These are phyloP conservation scores for Rheum nobile DNA, from an alignment of 148 eudicot species.

Conservation along the genomic window DNA sequence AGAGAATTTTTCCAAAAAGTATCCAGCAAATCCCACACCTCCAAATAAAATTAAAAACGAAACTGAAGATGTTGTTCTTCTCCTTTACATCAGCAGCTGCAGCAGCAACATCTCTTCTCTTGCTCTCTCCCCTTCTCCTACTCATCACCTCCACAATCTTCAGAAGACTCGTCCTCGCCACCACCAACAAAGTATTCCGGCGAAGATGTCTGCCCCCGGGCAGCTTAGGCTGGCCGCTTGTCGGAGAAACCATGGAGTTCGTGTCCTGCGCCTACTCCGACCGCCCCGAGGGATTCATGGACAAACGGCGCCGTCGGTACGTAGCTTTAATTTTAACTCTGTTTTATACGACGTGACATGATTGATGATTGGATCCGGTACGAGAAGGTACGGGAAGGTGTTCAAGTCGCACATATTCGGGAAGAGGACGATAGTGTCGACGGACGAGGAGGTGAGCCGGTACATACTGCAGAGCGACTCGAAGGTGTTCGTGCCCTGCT, in stretches of 20 bases:
- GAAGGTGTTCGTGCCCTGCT: conserved; percentile 61
- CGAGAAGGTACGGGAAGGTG: conserved; percentile 64
- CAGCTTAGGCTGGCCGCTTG: conserved; percentile 67
- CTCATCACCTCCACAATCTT: neutral
- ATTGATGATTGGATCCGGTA: neutral
- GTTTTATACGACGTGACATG: too few species aligned
- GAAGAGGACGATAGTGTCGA: conserved; percentile 61
- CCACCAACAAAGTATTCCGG: neutral
- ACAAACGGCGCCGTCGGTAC: conserved; percentile 68
- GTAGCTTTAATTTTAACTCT: too few species aligned
- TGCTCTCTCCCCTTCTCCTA: neutral
- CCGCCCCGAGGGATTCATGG: conserved; percentile 72
- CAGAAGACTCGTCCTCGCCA: too few species aligned
- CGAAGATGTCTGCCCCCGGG: conserved; percentile 33
- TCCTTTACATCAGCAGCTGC: neutral
- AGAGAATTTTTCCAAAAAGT: neutral
- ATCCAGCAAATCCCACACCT: neutral
- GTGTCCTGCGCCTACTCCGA: conserved; percentile 76
- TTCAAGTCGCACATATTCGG: conserved; percentile 91
- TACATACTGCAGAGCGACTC: conserved; percentile 72
- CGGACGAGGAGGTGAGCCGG: conserved; percentile 85
- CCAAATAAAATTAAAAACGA: neutral
- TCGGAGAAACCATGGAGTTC: conserved; percentile 91
- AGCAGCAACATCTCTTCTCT: neutral
- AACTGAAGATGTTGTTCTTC: neutral